phyloP scores from a whole-genome alignment of 192 early-diverging fungal species.

The Umbelopsis sp. region DNA sequence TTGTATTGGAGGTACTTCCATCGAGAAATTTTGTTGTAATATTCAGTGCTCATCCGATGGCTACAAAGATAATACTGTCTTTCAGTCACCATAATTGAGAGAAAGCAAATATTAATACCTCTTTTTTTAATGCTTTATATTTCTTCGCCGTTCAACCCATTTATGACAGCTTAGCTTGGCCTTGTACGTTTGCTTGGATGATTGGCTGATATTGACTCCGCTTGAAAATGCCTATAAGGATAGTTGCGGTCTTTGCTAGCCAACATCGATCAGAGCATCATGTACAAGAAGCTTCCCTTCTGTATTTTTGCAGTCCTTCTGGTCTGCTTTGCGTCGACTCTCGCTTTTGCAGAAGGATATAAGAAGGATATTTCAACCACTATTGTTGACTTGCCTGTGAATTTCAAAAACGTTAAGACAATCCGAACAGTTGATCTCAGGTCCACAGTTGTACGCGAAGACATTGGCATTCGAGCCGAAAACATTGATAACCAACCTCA shows the following conservation, averaged over 20 bases:
- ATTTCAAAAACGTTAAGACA: conserved; percentile 58
- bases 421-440: conserved; percentile 66
- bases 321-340: conserved; percentile 15
- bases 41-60: too few relatives aligned
- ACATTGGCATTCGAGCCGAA: conserved; percentile 41
- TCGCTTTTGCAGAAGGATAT: not conserved
- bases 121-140: too few relatives aligned
- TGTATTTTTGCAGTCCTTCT: conserved; percentile 15
- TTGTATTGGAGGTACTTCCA: too few relatives aligned
- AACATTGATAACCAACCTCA: conserved; percentile 44
- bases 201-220: conserved; percentile 13
- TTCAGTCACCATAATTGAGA: too few relatives aligned
- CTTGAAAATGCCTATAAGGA: not conserved
- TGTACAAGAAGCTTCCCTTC: conserved; percentile 19
- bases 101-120: too few relatives aligned
- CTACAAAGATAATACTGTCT: too few relatives aligned
- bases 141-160: too few relatives aligned
- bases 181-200: conserved; percentile 10
- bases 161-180: not conserved
- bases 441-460: conserved; percentile 48
- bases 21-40: too few relatives aligned
- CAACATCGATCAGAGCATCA: conserved; percentile 17
- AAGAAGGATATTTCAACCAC: conserved; percentile 3
- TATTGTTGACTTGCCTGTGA: conserved; percentile 32
- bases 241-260: not conserved